These are phyloP conservation scores for Flaveria sonorensis DNA, from an alignment of 129 eudicot species.

Conservation along the genomic window DNA sequence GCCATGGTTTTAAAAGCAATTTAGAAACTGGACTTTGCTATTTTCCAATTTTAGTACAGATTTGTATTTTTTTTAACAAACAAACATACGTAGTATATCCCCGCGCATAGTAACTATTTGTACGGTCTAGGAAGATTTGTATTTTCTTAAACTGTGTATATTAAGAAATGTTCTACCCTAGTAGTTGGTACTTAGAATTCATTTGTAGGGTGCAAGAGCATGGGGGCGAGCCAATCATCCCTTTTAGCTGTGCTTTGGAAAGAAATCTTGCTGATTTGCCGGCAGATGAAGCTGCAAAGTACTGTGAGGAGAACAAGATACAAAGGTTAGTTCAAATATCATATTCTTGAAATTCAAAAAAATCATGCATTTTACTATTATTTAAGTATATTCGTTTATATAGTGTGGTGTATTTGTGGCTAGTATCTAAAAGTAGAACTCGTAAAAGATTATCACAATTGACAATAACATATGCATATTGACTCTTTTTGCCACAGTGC, in stretches of 20 bases:
- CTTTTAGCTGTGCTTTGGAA: slow-evolving; percentile 90
- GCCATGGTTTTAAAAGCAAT: not conserved
- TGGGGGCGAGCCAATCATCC: slow-evolving; percentile 88
- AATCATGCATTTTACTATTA: slow-evolving; percentile 9
- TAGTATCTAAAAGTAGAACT: not conserved
- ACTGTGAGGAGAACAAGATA: slow-evolving; percentile 87
- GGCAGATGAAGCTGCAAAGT: slow-evolving; percentile 79
- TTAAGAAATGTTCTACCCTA: not conserved
- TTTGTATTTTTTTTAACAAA: not conserved
- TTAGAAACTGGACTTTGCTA: slow-evolving; percentile 4
- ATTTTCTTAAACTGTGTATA: not conserved
- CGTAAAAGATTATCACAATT: not conserved
- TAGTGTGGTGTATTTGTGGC: slow-evolving; percentile 6
- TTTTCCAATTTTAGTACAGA: not conserved
- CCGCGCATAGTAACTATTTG: too few species aligned
- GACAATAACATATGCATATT: not conserved
- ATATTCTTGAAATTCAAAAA: not conserved
- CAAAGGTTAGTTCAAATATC: slow-evolving; percentile 50
- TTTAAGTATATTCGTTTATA: not conserved
- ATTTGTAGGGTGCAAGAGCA: slow-evolving; percentile 95
- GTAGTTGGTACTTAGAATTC: slow-evolving; percentile 2
- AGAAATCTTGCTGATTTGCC: slow-evolving; percentile 89
- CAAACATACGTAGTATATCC: too few species aligned
- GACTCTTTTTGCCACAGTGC: slow-evolving; percentile 53
- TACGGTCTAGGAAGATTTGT: too few species aligned